These are phyloP conservation scores for Blastobotrys capitulatus DNA, from an alignment of 1,139 yeast species.

Conservation along the genomic window DNA sequence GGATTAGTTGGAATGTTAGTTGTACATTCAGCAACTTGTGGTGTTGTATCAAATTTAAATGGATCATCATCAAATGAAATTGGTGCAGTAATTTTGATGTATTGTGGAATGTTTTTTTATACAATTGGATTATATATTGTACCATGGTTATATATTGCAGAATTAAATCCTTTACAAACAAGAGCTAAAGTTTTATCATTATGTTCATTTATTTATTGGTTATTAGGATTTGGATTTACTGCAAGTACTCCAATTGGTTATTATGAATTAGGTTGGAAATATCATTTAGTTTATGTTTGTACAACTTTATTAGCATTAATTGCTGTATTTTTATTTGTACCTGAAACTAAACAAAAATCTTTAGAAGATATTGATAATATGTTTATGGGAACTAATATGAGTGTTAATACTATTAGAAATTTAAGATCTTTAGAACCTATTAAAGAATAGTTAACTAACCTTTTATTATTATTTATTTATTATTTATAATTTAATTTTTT, in stretches of 20 bases:
- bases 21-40: background rate
- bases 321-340: constrained; percentile 46
- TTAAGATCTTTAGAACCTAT: background rate
- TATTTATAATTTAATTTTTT: no score
- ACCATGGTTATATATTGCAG: constrained; percentile 45
- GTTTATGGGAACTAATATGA: constrained; percentile 23
- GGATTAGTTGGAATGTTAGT: background rate
- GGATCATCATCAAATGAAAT: background rate
- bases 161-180: constrained; percentile 53
- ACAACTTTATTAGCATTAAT: constrained; percentile 23
- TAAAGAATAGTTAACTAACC: background rate
- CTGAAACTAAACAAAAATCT: constrained; percentile 62
- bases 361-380: constrained; percentile 61
- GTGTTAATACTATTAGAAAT: background rate
- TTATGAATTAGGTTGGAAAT: constrained; percentile 46
- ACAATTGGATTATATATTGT: constrained; percentile 24
- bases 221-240: constrained; percentile 39
- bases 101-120: constrained; percentile 23
- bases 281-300: constrained; percentile 51
- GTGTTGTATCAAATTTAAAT: background rate
- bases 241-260: constrained; percentile 42
- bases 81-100: constrained; percentile 5
- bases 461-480: no score
- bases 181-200: constrained; percentile 50
- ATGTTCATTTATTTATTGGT: constrained; percentile 46